These are phyloP conservation scores for Chalciporus piperatus DNA, from an alignment of 768 basidiomycete genomes.

Conservation along the genomic window DNA sequence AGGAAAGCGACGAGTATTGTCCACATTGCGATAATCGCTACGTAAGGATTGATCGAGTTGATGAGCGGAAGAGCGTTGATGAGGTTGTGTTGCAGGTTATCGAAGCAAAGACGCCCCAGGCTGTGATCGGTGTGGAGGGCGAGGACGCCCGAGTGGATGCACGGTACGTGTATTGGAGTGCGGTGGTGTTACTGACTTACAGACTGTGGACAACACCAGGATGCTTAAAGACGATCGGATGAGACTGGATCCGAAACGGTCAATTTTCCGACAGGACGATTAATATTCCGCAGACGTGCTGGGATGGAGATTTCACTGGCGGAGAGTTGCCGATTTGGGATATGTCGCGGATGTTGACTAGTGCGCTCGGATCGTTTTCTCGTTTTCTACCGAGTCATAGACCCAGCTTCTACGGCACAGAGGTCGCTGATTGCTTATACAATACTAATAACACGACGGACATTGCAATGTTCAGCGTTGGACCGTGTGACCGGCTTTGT, in stretches of 20 bases:
- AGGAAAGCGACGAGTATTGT: conserved; percentile 98
- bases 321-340: conserved; percentile 11
- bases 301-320: conserved; percentile 22
- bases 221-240: conserved; percentile 89
- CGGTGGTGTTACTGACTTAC: neutral
- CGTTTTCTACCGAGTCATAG: neutral
- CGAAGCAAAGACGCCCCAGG: conserved; percentile 88
- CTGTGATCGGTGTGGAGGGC: conserved; percentile 82
- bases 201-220: conserved; percentile 37
- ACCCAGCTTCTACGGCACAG: too few species aligned
- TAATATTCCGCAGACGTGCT: conserved; percentile 45
- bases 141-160: conserved; percentile 88
- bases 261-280: conserved; percentile 51
- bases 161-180: conserved; percentile 49
- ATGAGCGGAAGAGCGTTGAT: neutral
- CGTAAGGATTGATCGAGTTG: conserved; percentile 47
- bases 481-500: too few species aligned
- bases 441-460: too few species aligned
- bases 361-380: neutral
- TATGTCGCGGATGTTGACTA: conserved; percentile 9
- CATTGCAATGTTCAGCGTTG: too few species aligned
- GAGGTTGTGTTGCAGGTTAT: conserved; percentile 58
- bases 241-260: conserved; percentile 48
- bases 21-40: conserved; percentile 99
- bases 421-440: too few species aligned